phyloP scores from a whole-genome alignment of 352 stramenopile species.

The Thraustochytrium sp. region DNA sequence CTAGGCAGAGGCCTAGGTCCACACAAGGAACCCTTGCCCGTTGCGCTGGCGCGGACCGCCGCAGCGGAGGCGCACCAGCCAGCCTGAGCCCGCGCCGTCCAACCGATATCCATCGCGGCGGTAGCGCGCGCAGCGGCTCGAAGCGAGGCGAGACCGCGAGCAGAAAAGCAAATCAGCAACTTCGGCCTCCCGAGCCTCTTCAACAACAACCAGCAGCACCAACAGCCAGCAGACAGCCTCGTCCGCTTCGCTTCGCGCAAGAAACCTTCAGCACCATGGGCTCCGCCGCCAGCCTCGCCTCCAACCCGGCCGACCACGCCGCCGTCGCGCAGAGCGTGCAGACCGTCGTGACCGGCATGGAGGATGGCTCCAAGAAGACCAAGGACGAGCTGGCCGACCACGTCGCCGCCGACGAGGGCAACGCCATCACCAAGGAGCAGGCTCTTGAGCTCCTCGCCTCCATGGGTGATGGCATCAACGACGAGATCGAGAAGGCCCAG shows the following conservation, averaged over 20 bases:
- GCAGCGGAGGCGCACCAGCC: no score
- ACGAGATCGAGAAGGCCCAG: constrained; percentile 19
- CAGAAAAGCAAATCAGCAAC: background rate
- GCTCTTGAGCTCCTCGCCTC: constrained; percentile 6
- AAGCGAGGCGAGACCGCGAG: no score
- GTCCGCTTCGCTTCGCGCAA: background rate
- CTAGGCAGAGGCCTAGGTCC: no score
- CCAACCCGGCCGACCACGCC: background rate
- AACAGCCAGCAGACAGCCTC: background rate
- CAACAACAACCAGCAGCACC: background rate
- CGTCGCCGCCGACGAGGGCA: constrained; percentile 5
- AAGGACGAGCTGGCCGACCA: constrained; percentile 30
- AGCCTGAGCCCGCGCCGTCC: no score
- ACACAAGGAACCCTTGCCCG: no score
- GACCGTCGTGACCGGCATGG: background rate
- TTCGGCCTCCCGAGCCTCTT: background rate
- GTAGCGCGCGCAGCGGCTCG: no score
- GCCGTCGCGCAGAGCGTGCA: background rate
- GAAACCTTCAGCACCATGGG: constrained; percentile 21
- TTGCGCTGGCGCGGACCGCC: no score
- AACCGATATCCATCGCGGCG: no score
- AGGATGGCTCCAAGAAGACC: constrained; percentile 21
- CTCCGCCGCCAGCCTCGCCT: background rate
- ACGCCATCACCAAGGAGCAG: constrained; percentile 17
- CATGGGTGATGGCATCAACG: background rate